A percentile compares a stretch with the other conserved stretches of the same genome.
These are phyloP conservation scores for Colletotrichum scovillei DNA, from an alignment of 2,329 filamentous ascomycete genomes.

Conservation along the genomic window DNA sequence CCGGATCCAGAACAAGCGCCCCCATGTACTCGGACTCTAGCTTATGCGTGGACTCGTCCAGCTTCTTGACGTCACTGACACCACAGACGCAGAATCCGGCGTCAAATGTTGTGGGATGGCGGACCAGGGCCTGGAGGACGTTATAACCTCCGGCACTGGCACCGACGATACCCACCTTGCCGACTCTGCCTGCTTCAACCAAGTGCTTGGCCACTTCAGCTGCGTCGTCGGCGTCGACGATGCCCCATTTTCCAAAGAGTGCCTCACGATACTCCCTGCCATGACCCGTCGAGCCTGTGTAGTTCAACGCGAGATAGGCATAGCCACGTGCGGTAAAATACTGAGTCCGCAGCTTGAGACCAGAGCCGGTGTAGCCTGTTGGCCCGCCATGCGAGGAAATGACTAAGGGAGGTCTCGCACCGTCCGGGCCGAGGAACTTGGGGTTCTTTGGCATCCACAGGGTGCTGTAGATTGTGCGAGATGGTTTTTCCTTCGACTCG, in stretches of 20 bases:
- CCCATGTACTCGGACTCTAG: conserved; percentile 66
- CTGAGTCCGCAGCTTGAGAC: conserved; percentile 57
- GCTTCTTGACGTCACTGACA: conserved; percentile 59
- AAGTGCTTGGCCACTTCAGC: conserved; percentile 58
- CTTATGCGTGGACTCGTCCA: conserved; percentile 63
- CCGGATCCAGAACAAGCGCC: conserved; percentile 52
- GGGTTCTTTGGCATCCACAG: conserved; percentile 62
- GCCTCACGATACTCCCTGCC: conserved; percentile 61
- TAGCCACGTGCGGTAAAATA: conserved; percentile 67
- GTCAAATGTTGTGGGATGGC: conserved; percentile 58
- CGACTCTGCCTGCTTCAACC: conserved; percentile 47
- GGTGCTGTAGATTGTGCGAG: conserved; percentile 55
- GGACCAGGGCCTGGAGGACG: conserved; percentile 60
- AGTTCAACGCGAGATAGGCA: conserved; percentile 62
- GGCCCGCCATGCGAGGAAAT: conserved; percentile 63
- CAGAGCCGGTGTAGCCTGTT: conserved; percentile 55
- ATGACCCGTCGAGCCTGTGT: conserved; percentile 63
- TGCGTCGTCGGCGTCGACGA: conserved; percentile 62
- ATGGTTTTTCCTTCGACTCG: conserved; percentile 40
- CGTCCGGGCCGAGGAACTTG: conserved; percentile 49
- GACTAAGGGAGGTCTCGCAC: conserved; percentile 59
- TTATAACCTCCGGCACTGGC: conserved; percentile 65
- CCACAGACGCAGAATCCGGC: conserved; percentile 62
- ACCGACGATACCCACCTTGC: conserved; percentile 60
- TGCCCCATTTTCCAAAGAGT: conserved; percentile 62